A percentile compares a stretch with the other conserved stretches of the same genome.
Conservation (phyloP, 2,329 filamentous ascomycete genomes). For the Hypoxylon sp. region DNA sequence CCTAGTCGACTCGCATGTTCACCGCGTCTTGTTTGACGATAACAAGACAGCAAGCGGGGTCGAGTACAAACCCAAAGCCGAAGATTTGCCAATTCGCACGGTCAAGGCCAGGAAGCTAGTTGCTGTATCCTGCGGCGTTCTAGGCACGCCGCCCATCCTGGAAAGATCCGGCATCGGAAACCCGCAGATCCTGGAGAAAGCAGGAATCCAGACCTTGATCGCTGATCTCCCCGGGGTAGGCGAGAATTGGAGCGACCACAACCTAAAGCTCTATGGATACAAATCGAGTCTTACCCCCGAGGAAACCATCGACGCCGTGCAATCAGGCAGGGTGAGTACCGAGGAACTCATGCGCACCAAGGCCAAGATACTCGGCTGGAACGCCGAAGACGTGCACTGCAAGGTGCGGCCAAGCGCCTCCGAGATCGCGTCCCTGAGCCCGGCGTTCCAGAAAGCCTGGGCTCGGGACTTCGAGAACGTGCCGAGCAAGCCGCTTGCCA, state of each 20-base stretch:
- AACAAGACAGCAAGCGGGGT: not conserved
- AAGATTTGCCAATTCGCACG: not conserved
- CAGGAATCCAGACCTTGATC: not conserved
- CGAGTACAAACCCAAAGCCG: not conserved
- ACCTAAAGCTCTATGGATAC: not conserved
- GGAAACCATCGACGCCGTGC: conserved; percentile 57
- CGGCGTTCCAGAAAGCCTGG: conserved; percentile 66
- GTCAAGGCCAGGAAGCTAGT: not conserved
- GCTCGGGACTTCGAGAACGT: conserved; percentile 62
- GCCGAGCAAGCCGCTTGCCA: conserved; percentile 48
- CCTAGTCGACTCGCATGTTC: conserved; percentile 59
- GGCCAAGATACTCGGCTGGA: conserved; percentile 65
- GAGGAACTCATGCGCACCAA: conserved; percentile 47
- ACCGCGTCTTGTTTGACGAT: not conserved
- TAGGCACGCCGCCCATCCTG: not conserved
- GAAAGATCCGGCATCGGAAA: not conserved
- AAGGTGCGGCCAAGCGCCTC: conserved; percentile 68
- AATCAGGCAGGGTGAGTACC: conserved; percentile 3
- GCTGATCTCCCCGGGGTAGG: not conserved
- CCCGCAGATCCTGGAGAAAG: not conserved
- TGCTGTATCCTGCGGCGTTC: not conserved
- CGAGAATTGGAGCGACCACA: not conserved
- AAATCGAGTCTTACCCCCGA: not conserved
- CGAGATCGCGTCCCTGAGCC: conserved; percentile 66
- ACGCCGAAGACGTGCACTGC: conserved; percentile 65